These are phyloP conservation scores for Pseudognaphalium luteoalbum DNA, from an alignment of 129 eudicot species.

Conservation along the genomic window DNA sequence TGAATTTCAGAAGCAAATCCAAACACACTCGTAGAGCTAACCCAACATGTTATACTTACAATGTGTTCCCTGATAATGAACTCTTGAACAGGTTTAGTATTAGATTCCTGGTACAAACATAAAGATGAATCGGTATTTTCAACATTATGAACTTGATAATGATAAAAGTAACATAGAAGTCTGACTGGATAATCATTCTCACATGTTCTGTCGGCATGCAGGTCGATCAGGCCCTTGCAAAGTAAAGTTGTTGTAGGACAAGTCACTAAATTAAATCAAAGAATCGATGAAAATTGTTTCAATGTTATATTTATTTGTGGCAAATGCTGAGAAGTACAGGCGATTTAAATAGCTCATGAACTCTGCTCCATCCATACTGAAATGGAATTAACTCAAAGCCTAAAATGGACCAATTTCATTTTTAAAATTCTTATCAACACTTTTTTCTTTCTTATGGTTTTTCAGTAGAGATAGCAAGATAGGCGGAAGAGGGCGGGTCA, in stretches of 20 bases:
- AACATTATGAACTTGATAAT: neutral
- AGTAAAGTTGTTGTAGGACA: conserved; percentile 77
- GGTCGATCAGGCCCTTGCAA: conserved; percentile 69
- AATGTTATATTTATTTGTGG: too few species aligned
- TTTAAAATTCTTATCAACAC: too few species aligned
- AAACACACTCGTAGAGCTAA: neutral
- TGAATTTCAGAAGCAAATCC: neutral
- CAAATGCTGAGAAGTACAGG: too few species aligned
- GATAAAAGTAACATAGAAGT: conserved; percentile 2
- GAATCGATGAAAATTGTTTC: neutral
- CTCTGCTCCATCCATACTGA: too few species aligned
- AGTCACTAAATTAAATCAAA: conserved; percentile 55
- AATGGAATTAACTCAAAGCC: too few species aligned
- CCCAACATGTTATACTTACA: conserved; percentile 28
- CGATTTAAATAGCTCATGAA: too few species aligned
- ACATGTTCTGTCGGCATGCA: conserved; percentile 58
- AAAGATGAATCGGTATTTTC: neutral
- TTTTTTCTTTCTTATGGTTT: too few species aligned
- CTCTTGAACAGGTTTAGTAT: conserved; percentile 62
- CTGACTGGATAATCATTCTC: conserved; percentile 22
- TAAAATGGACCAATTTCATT: too few species aligned
- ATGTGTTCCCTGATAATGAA: conserved; percentile 40
- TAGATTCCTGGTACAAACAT: conserved; percentile 47
- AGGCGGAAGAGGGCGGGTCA: too few species aligned
- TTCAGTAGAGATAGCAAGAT: too few species aligned